phyloP scores from a whole-genome alignment of 768 basidiomycete genomes.

The Amanita rubescens region DNA sequence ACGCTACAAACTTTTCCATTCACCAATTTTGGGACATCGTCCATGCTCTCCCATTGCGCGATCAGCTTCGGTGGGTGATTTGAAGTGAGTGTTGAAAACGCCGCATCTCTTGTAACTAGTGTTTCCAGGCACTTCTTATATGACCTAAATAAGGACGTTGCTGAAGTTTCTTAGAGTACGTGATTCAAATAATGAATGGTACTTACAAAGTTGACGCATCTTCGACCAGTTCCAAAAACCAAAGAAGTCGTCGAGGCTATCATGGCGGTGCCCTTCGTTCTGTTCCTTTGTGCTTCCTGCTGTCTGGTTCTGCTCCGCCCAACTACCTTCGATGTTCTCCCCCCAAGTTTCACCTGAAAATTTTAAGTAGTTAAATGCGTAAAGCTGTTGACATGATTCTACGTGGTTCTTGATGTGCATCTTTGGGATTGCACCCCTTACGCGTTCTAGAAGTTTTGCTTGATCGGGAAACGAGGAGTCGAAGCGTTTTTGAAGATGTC shows the following conservation, averaged over 20 bases:
- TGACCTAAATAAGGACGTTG: too few species aligned
- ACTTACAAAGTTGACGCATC: constrained; percentile 1
- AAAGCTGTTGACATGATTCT: constrained; percentile 9
- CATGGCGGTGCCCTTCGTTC: constrained; percentile 17
- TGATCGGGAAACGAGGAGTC: neutral
- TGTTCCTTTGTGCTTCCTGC: constrained; percentile 16
- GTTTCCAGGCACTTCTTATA: too few species aligned
- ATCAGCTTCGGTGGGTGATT: too few species aligned
- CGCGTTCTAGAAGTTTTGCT: neutral
- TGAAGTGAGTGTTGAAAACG: too few species aligned
- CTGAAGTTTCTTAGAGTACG: too few species aligned
- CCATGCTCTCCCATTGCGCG: too few species aligned
- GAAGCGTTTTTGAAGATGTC: constrained; percentile 8
- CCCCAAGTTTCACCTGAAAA: constrained; percentile 3
- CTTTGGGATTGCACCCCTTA: constrained; percentile 15
- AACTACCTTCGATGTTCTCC: constrained; percentile 16
- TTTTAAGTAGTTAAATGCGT: constrained; percentile 13
- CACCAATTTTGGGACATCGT: too few species aligned
- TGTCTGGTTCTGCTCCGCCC: constrained; percentile 13
- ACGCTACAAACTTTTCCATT: too few species aligned
- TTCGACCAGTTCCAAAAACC: constrained; percentile 17
- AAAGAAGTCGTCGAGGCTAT: constrained; percentile 13
- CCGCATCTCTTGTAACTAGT: too few species aligned
- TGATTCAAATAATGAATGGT: too few species aligned
- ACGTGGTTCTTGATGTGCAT: constrained; percentile 15